A percentile compares a stretch with the other conserved stretches of the same genome.
These are phyloP conservation scores for Lentinula raphanica DNA, from an alignment of 768 basidiomycete genomes.

Conservation along the genomic window DNA sequence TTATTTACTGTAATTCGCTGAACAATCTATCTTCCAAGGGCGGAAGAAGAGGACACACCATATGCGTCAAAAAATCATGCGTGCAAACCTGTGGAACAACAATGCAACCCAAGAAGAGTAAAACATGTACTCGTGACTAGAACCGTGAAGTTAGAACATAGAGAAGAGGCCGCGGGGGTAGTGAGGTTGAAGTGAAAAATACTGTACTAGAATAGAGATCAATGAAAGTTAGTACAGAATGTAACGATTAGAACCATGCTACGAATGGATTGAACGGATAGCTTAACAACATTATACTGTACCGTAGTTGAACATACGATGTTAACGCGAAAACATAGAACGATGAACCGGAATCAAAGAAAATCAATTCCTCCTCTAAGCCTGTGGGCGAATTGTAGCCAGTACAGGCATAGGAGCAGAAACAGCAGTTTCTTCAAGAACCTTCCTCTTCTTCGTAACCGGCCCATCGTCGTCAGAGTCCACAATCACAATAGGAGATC, in stretches of 20 bases:
- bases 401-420: slow-evolving; percentile 9
- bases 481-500: slow-evolving; percentile 55
- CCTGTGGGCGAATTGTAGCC: neutral
- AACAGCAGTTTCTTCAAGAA: slow-evolving; percentile 30
- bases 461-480: slow-evolving; percentile 53
- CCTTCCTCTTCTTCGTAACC: slow-evolving; percentile 51
- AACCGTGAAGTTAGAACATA: too few relatives aligned
- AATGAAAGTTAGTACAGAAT: neutral
- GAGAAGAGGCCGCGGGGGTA: too few relatives aligned
- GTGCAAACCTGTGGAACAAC: neutral
- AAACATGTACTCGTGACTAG: neutral
- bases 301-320: neutral
- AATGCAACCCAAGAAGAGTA: neutral
- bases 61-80: neutral
- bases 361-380: too few relatives aligned
- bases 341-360: neutral
- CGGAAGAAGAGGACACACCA: neutral
- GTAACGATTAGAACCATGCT: neutral
- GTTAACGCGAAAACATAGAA: neutral
- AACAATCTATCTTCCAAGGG: too few relatives aligned
- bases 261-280: neutral
- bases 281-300: neutral
- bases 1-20: neutral
- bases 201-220: too few relatives aligned
- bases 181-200: too few relatives aligned